A percentile compares a stretch with the other conserved stretches of the same genome.
Conservation (phyloP, 345 rosid species). For the Citropsis articulata region DNA sequence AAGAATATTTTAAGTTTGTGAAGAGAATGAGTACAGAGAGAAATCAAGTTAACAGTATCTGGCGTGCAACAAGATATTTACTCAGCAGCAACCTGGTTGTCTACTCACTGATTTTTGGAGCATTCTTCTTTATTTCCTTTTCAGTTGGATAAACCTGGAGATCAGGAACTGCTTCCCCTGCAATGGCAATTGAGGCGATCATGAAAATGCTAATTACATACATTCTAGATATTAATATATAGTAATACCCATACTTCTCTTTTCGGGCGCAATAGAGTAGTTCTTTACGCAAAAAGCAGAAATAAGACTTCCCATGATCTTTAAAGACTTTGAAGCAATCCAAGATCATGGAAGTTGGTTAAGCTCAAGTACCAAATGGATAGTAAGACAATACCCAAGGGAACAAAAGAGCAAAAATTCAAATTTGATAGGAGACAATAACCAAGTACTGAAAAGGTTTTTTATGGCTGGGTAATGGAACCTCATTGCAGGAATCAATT, state of each 20-base stretch:
- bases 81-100: conserved; percentile 8
- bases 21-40: not conserved
- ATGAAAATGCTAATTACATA: not conserved
- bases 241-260: not conserved
- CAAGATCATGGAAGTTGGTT: not conserved
- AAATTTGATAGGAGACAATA: not conserved
- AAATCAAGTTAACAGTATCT: not conserved
- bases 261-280: not conserved
- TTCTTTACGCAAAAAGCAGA: not conserved
- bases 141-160: conserved; percentile 28
- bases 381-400: not conserved
- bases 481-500: not conserved
- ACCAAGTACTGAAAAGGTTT: not conserved
- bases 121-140: not conserved
- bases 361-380: not conserved
- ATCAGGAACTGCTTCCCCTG: conserved; percentile 46
- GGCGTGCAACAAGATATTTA: not conserved
- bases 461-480: not conserved
- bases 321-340: not conserved
- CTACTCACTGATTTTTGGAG: conserved; percentile 10
- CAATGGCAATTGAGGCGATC: conserved; percentile 7
- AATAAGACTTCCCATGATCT: not conserved
- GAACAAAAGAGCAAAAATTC: not conserved
- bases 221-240: not conserved
- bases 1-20: not conserved